Evolutionary conservation across 345 rosid genomes (phyloP), one percentile per base, ranked within the genome.

Genomic region (Populus nigra): DNA sequence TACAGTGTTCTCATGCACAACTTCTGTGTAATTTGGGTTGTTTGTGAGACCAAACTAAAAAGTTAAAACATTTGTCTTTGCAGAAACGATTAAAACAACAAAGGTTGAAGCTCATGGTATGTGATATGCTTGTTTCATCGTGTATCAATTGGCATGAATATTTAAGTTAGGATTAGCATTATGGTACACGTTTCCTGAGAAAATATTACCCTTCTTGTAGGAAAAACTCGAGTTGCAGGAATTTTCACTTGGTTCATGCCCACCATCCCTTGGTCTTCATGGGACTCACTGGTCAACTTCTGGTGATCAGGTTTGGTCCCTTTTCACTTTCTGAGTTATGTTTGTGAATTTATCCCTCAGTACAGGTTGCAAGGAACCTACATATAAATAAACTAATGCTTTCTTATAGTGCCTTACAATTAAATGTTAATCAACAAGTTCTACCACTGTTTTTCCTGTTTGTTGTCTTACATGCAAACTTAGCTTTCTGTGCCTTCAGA

Each of bases 11-110:
- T 27, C 74, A 25, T 67, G 47, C 49, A 33, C 43, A 8, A 25
- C 50, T 31, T 27, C 17, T 11, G 5, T 10, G 8, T 23, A 31
- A 8, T 20, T 20, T 7, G 39, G 23, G 62, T 45, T 41, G 33
- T 77, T 77, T 68, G 71, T 47, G 8, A 49, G 67, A 71, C 74
- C 31, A 76, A 66, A 71, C 70, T 79, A 59, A 79, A 38, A 75
- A 55, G 35, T 50, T 65, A 10, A 10, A 66, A 67, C 55, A 3
- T 81, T 77, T 55, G 72, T 71, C 70, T 80, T 23, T 85, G 83
- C 93, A 96, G 99, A 93, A 89, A 90, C 99, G 96, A 20, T 77
- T 96, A 68, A 93, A 88, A 81, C 88, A 87, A 77, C 87, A 83
- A 57, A 93, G 81, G 83, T 86, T 96, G 80, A 83, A 86, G 80